Conservation (phyloP, 352 stramenopile species). For the Phytophthora pluvialis region DNA sequence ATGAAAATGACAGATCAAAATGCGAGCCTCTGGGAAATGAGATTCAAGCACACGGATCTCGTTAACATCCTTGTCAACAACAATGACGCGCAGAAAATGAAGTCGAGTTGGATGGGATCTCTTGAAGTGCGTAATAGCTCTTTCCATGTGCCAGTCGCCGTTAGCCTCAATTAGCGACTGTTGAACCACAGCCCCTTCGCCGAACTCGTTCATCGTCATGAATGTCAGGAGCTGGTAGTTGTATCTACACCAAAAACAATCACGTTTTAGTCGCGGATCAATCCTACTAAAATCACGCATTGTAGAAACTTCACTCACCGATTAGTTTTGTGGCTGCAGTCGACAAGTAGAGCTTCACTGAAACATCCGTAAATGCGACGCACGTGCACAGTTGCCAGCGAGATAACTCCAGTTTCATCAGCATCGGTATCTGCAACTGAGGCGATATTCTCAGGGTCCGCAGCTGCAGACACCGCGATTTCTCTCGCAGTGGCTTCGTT, state of each 20-base stretch:
- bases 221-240: constrained; percentile 31
- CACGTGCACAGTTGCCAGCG: constrained; percentile 11
- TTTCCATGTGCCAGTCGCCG: constrained; percentile 1
- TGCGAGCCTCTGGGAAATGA: constrained; percentile 12
- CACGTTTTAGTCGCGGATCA: background rate
- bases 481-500: constrained; percentile 5
- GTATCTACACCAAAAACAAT: constrained; percentile 14
- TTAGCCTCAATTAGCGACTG: constrained; percentile 4
- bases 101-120: background rate
- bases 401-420: constrained; percentile 18
- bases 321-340: constrained; percentile 26
- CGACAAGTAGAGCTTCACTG: constrained; percentile 17
- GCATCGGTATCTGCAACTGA: background rate
- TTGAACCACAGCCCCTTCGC: constrained; percentile 7
- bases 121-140: background rate
- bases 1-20: constrained; percentile 33
- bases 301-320: background rate
- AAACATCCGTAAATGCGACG: constrained; percentile 12
- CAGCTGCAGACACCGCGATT: constrained; percentile 6
- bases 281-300: background rate
- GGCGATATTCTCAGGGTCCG: background rate
- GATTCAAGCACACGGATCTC: constrained; percentile 13
- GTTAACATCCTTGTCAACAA: background rate
- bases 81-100: background rate
- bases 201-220: constrained; percentile 28